Evolutionary conservation across 371 early-diverging fungal genomes (phyloP).

Genomic region (Phascolomyces articulosus): DNA sequence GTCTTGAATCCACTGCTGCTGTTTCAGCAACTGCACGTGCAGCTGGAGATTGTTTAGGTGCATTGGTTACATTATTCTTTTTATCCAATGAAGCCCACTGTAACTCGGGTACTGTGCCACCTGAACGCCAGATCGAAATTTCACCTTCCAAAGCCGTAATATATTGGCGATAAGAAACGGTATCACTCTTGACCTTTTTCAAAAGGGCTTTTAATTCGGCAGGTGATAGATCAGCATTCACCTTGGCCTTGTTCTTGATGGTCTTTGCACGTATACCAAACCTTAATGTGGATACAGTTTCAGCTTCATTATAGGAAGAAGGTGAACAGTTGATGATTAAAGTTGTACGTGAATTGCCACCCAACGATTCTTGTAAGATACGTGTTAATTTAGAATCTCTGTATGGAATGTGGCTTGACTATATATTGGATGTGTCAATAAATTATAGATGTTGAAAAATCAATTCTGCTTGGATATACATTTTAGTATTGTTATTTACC

Average conservation of each 20-base stretch:
- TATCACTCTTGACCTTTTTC: slow-evolving; percentile 82
- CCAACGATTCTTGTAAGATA: slow-evolving; percentile 83
- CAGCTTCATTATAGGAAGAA: slow-evolving; percentile 68
- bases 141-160: slow-evolving; percentile 84
- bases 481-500: too few species aligned
- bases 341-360: slow-evolving; percentile 80
- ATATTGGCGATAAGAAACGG: slow-evolving; percentile 77
- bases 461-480: too few species aligned
- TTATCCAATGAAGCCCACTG: slow-evolving; percentile 77
- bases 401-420: slow-evolving; percentile 77
- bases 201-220: slow-evolving; percentile 90
- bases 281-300: slow-evolving; percentile 83
- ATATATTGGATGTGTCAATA: too few species aligned
- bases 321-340: slow-evolving; percentile 87
- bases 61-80: slow-evolving; percentile 4
- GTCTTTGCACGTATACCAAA: slow-evolving; percentile 85
- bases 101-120: slow-evolving; percentile 70
- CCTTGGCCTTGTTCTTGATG: slow-evolving; percentile 92
- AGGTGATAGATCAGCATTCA: slow-evolving; percentile 91
- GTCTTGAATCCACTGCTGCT: slow-evolving; percentile 36
- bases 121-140: slow-evolving; percentile 84
- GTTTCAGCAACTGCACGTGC: slow-evolving; percentile 37
- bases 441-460: too few species aligned
- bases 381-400: slow-evolving; percentile 94
- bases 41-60: slow-evolving; percentile 38